Base-by-base conservation (phyloP, 192 early-diverging fungal species). In the Coemansia sp. region DNA sequence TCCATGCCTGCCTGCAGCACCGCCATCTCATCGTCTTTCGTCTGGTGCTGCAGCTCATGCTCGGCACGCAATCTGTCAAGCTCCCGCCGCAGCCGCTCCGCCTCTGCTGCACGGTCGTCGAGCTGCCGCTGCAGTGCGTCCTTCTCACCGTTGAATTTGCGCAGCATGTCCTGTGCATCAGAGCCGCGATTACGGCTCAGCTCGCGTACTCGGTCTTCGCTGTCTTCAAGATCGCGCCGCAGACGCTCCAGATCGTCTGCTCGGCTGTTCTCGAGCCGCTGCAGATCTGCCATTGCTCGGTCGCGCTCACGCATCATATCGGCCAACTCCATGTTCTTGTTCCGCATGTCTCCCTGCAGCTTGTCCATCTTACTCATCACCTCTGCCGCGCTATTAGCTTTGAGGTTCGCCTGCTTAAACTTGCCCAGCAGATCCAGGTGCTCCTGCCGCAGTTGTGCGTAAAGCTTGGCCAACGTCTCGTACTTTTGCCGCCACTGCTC, bases 401-500 rank as follows among this genome's bases (percentile, higher is more conserved):
- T 90, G 61, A 87, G 74, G 68, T 89, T 91, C 3, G 93, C 83
- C 3, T 90, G 79, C 75, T 95, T 97, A 81, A 91, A 95, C 78
- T 94, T 94, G 48, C 85, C 87, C 65, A 97, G 83, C 20, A 99
- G 78, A 40, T 95, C 95, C 56, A 99, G 78, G 70, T 99, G 94
- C 66, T 96, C 94, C 63, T 97, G 94, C 47, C 97, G 87, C 28
- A 99, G 81, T 73, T 96, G 91, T 9, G 95, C 93, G 71, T 99
- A 99, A n/a, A 97, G 83, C 60, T 99, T 99, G 58, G 95, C 95
- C 38, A 99, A 81, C 15, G 94, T 92, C 74, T 97, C 94, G 75
- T 97, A 97, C 80, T 97, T 99, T 72, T 95, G 91, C 82, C 90
- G 94, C 93, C 94, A 96, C 75, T 96, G 92, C 69, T 90, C 87